Base-by-base conservation (phyloP, 1,284 basidiomycete genomes). In the Melampsora abietis-canadensis region DNA sequence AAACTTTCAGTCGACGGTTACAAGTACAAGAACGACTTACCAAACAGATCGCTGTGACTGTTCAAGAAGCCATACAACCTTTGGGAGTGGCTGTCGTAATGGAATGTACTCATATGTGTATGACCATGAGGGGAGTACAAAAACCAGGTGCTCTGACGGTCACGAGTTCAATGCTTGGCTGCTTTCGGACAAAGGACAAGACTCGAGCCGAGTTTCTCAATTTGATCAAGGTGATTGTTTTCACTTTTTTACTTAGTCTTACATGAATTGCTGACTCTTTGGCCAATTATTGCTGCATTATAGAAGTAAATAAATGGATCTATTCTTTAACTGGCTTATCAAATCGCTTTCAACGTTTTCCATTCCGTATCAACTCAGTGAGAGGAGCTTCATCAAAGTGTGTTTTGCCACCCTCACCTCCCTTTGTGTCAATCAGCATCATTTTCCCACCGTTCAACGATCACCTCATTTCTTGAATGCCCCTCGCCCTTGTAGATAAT, bases 81-180 rank as follows among this genome's bases (percentile, higher is more conserved):
- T 88, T 91, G 77, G 96, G 96, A 67, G 96, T 99, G n/a, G 96
- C 94, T 0, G 96, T 99, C 77, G 96, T 66, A 17, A 76, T 80
- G 46, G 78, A 79, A 66, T 77, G 76, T 80, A 95, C 94, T 51
- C 96, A 99, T 84, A 87, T 98, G 84, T 99, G 96, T 82, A 99
- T 99, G 96, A 94, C 94, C 1, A 98, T 98, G 94, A 89, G 96
- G 76, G 96, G 96, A 54, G 96, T 99, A 0, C 96, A 99, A 83
- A 99, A 99, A 83, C 95, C 95, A 2, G 95, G 96, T 34, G 87
- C 95, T 7, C 88, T 90, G 24, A 98, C 96, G 0, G 91, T 96
- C 44, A 98, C 96, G 0, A 94, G 92, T n/a, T 97, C 94, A 79
- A 99, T 99, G 96, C 85, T 98, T 70, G 96, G 96, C 14, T 96